A percentile compares a stretch with the other conserved stretches of the same genome.
Conservation (phyloP, 768 basidiomycete genomes). For the Collybia nuda region DNA sequence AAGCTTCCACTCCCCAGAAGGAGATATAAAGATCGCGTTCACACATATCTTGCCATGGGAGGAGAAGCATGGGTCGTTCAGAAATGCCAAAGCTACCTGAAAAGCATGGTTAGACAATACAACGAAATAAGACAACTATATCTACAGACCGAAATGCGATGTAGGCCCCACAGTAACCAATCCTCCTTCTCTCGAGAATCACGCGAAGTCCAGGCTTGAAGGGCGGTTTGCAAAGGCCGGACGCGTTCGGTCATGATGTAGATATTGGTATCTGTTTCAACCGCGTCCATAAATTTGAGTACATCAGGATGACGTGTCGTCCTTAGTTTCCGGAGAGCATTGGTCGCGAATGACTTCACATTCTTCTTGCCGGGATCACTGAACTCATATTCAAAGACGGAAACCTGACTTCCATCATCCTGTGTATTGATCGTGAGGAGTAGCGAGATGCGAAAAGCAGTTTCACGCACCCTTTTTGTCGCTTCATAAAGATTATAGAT, state of each 20-base stretch:
- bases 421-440: slow-evolving; percentile 29
- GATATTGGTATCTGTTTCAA: slow-evolving; percentile 84
- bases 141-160: slow-evolving; percentile 76
- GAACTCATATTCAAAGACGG: slow-evolving; percentile 91
- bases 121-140: not conserved
- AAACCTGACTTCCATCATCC: slow-evolving; percentile 87
- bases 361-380: slow-evolving; percentile 58
- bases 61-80: slow-evolving; percentile 81
- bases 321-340: slow-evolving; percentile 86
- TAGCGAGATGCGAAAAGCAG: slow-evolving; percentile 10
- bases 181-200: slow-evolving; percentile 72
- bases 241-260: slow-evolving; percentile 97
- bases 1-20: slow-evolving; percentile 95
- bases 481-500: slow-evolving; percentile 89
- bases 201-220: slow-evolving; percentile 65
- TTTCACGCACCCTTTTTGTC: slow-evolving; percentile 69
- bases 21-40: slow-evolving; percentile 86
- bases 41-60: slow-evolving; percentile 80
- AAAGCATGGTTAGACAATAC: slow-evolving; percentile 2
- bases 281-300: slow-evolving; percentile 91
- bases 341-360: slow-evolving; percentile 76
- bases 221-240: slow-evolving; percentile 61
- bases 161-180: slow-evolving; percentile 92
- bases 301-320: slow-evolving; percentile 95
- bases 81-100: slow-evolving; percentile 85